These are phyloP conservation scores for Coniferiporia weirii DNA, from an alignment of 1,284 basidiomycete species.

Conservation along the genomic window DNA sequence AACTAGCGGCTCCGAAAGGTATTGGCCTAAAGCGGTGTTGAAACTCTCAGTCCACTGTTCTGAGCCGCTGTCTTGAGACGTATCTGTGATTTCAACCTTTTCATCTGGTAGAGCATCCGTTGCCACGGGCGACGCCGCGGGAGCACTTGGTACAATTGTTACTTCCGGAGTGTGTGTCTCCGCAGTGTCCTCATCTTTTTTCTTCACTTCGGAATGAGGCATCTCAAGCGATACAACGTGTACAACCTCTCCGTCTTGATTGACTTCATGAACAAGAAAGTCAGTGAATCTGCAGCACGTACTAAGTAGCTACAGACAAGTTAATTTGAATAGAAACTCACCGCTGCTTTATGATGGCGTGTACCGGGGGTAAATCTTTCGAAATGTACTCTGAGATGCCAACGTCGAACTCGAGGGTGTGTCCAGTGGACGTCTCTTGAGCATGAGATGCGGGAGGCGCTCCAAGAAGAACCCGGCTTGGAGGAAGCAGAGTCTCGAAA, in stretches of 20 bases:
- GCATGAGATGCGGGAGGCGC: constrained; percentile 45
- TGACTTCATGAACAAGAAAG: constrained; percentile 88
- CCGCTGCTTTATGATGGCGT: constrained; percentile 95
- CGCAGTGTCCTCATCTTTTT: constrained; percentile 22
- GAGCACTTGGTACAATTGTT: not conserved
- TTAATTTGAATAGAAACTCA: constrained; percentile 29
- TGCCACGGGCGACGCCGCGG: not conserved
- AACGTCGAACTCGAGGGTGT: constrained; percentile 77
- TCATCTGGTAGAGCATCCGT: not conserved
- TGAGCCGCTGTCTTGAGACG: not conserved
- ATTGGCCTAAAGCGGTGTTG: constrained; percentile 49
- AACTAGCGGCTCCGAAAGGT: constrained; percentile 59
- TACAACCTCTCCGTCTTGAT: constrained; percentile 71
- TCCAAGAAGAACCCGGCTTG: constrained; percentile 64
- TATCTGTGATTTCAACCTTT: not conserved
- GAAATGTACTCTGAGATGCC: constrained; percentile 89
- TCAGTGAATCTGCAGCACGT: constrained; percentile 75
- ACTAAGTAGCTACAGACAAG: constrained; percentile 6
- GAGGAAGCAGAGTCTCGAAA: constrained; percentile 55
- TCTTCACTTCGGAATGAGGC: constrained; percentile 49
- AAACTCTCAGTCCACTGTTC: constrained; percentile 65
- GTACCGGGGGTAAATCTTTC: constrained; percentile 62
- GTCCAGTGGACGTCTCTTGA: constrained; percentile 44
- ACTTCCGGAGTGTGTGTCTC: constrained; percentile 3
- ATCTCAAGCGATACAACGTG: constrained; percentile 73